A percentile compares a stretch with the other conserved stretches of the same genome.
phyloP scores from a whole-genome alignment of 768 basidiomycete species.

The Russula griseocarnosa region DNA sequence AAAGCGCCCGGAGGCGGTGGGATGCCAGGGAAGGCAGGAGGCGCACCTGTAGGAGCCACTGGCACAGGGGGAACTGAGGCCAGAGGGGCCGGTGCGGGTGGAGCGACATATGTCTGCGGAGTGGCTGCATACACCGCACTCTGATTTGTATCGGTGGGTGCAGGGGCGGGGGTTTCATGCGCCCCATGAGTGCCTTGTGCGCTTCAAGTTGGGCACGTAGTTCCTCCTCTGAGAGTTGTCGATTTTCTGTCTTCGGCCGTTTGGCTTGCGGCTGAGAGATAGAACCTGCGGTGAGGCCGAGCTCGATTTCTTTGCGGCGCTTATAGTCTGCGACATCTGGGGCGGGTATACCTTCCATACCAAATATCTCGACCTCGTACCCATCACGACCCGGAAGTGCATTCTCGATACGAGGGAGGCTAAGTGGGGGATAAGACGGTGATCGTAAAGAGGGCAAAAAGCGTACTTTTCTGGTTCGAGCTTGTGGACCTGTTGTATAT shows the following conservation, averaged over 20 bases:
- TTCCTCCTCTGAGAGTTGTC: constrained; percentile 75
- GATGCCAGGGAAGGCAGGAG: constrained; percentile 45
- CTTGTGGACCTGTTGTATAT: constrained; percentile 98
- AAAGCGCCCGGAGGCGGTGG: constrained; percentile 40
- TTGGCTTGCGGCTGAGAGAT: constrained; percentile 80
- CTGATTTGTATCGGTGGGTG: constrained; percentile 42
- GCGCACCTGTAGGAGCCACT: constrained; percentile 42
- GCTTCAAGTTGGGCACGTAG: constrained; percentile 80
- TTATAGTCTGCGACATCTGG: constrained; percentile 96
- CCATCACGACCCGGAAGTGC: constrained; percentile 95
- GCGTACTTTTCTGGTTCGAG: constrained; percentile 80
- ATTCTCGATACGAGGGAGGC: constrained; percentile 89
- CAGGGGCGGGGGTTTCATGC: constrained; percentile 38
- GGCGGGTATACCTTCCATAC: constrained; percentile 97
- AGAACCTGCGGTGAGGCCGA: constrained; percentile 76
- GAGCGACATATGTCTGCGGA: constrained; percentile 61
- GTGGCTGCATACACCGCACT: constrained; percentile 70
- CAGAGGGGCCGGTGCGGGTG: constrained; percentile 37
- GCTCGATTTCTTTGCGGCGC: constrained; percentile 90
- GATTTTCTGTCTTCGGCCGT: constrained; percentile 76
- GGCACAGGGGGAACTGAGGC: constrained; percentile 36
- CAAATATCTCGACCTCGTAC: constrained; percentile 98
- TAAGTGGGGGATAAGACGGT: constrained; percentile 31
- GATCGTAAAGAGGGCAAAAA: not conserved
- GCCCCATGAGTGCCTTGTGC: constrained; percentile 91